Base-by-base conservation (phyloP, 352 stramenopile species). In the Pseudoperonospora humuli region DNA sequence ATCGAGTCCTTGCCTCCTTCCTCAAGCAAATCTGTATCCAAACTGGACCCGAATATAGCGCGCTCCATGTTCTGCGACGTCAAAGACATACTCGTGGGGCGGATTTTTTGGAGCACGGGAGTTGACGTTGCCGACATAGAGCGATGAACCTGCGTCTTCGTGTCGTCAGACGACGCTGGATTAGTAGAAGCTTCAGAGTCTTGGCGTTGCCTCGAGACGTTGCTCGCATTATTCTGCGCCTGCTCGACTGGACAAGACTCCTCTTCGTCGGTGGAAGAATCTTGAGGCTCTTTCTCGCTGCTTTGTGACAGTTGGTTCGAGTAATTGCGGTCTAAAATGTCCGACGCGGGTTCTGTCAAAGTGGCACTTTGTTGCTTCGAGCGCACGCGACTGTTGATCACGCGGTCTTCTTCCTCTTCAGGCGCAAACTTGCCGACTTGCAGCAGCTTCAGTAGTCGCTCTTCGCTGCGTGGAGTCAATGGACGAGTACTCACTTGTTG, bases 401-500 rank as follows among this genome's bases (percentile, higher is more conserved):
- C 39, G 3, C 55, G 55, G 10, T 57, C 47, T n/a, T 59, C 38
- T 19, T 62, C 39, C 21, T 64, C 45, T 11, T 50, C n/a, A 4
- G 43, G 50, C 2, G 73, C 68, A 34, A 69, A 81, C 14, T 78
- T 54, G 11, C 67, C 75, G 19, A 86, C 64, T 35, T 77, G 63
- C 36, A 89, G 56, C 28, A 89, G 35, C 36, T 78, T 68, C 35
- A 78, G 34, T 3, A 90, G 47, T n/a, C 45, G 45, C 27, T 84
- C 54, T 9, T 81, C 61, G 20, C 54, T 74, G 7, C 43, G 33
- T 9, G 58, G 39, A 9, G 70, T 68, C 39, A 90, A 43, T 13
- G 78, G 54, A 17, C 50, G 56, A 9, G 39, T 50, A 26, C 46
- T 69, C 23, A 85, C 46, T 25, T 78, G 61, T 20, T 72, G 63